These are phyloP conservation scores for Candida chauliodis DNA, from an alignment of 805 yeast species.

Conservation along the genomic window DNA sequence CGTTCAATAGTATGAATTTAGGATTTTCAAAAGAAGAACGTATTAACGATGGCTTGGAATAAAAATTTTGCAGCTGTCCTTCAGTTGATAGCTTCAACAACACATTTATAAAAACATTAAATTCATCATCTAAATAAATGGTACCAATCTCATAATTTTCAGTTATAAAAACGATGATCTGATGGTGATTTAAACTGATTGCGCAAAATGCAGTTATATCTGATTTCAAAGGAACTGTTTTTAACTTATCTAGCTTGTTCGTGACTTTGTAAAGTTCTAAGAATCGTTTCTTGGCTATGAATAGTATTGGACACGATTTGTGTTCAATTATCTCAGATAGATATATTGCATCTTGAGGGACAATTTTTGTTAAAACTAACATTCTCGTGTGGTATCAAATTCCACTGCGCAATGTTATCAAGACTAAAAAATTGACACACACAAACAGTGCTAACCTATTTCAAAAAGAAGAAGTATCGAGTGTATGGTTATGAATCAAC, in stretches of 20 bases:
- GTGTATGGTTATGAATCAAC: too few relatives aligned
- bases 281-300: not conserved
- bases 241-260: not conserved
- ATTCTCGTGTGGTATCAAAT: not conserved
- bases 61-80: conserved; percentile 7
- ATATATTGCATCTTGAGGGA: not conserved
- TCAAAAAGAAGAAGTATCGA: too few relatives aligned
- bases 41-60: conserved; percentile 3
- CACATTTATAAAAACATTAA: not conserved
- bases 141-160: conserved; percentile 4
- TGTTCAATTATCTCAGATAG: conserved; percentile 1
- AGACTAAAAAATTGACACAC: not conserved
- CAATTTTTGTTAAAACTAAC: conserved; percentile 5
- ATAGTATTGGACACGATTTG: conserved; percentile 1
- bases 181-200: conserved; percentile 1
- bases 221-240: not conserved
- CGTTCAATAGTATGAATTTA: conserved; percentile 2
- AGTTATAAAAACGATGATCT: not conserved
- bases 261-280: conserved; percentile 1
- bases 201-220: conserved; percentile 3
- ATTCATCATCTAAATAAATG: conserved; percentile 1
- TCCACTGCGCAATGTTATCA: not conserved
- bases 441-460: too few relatives aligned
- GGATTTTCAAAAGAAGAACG: conserved; percentile 7
- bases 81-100: not conserved